Evolutionary conservation across 768 basidiomycete genomes (phyloP), one percentile per base, ranked within the genome.

Genomic region (Lactarius hatsudake): DNA sequence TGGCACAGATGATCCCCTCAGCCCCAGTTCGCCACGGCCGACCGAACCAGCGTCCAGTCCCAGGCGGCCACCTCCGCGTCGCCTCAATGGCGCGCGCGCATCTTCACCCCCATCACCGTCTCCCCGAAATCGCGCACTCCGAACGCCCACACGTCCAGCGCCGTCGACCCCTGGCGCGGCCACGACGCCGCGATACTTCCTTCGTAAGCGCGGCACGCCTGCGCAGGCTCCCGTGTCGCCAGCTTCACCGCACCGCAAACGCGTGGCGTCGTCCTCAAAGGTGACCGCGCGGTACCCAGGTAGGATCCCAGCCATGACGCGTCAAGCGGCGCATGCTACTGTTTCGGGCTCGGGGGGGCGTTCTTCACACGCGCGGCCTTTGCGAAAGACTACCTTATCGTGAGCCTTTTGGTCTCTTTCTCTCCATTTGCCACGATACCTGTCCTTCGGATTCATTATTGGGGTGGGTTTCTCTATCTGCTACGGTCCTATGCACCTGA

Each of bases 111-210:
- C 64, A 55, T 26, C 68, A 61, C n/a, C 67, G 26, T 18, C 71
- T 64, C 18, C 58, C 53, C 18, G 61, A 63, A 20, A 51, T 48
- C 56, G 68, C 62, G 55, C 58, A 45, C 34, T 8, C 32, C 51
- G 36, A 38, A 26, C 36, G 12, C 56, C 0, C 10, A 42, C 66
- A 3, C 56, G 26, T n/a, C 18, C 48, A 20, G 28, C 5, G 5
- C 20, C 17, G 43, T n/a, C 32, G n/a, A 12, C 60, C 10, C n/a
- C 48, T 51, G 12, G 30, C 13, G 28, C 43, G 38, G 64, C 38
- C 2, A 51, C 51, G 30, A 48, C 66, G 18, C 65, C 71, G n/a
- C 74, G 74, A 7, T 75, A 75, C 63, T 66, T 73, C 42, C 69
- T 75, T 28, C 74, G 73, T 43, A 69, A 69, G 51, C 72, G 55